Evolutionary conservation across 2,329 filamentous ascomycete genomes (phyloP), one percentile per base, ranked within the genome.

Genomic region (Trichoderma aggressivum): DNA sequence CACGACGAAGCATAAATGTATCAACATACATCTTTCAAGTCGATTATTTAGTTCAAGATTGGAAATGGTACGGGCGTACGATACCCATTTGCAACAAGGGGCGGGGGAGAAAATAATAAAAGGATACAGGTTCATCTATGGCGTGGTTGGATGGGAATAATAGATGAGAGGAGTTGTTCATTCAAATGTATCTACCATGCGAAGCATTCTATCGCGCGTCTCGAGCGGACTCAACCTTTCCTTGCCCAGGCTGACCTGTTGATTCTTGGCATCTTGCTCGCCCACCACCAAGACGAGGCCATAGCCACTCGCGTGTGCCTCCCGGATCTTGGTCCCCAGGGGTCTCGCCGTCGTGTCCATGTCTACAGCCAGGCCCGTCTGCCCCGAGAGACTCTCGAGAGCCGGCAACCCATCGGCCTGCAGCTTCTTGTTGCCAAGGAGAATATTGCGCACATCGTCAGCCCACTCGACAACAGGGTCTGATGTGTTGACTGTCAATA

Each of bases 201-300:
- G 75, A 74, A 80, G 81, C 75, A 89, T 82, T 75, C 82, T 80
- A 36, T 80, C 77, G 18, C 84, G 81, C 69, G 88, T 76, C 50
- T 84, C 82, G 62, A 79, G 78, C 0, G 86, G 84, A 28, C 75
- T 78, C 81, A 88, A 81, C 14, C 81, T 78, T 74, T 82, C 78
- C 64, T 81, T 82, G 50, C 79, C 79, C 24, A 80, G 72, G 7
- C 75, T 87, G 36, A 94, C 83, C n/a, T 84, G 86, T 50, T 85
- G 84, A 16, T 83, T 84, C n/a, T 84, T 81, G 3, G 92, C 80
- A 75, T 94, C 89, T 70, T 85, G 85, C 34, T 88, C 84, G 1
- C 94, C 94, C 12, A 96, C 84, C 1, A 94, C 89, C 36, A 93
- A 85, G 66, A 96, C 89, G 70, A 92, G 84, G 67, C 91, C 89